phyloP scores from a whole-genome alignment of 257 asterid genomes.

The Rubia yunnanensis region DNA sequence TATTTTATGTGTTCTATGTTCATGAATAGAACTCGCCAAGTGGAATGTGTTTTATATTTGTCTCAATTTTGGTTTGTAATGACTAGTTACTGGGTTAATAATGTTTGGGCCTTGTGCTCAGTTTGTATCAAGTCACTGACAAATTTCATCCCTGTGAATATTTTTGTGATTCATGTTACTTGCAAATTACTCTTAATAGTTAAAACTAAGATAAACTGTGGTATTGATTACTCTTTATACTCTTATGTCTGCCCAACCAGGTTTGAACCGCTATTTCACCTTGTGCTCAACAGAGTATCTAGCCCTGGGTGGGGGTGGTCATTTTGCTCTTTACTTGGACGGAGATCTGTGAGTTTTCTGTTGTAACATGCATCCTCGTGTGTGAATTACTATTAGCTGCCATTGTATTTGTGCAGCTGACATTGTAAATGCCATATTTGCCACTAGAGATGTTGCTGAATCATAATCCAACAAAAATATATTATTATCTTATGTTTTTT shows the following conservation, averaged over 20 bases:
- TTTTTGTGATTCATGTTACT: background rate
- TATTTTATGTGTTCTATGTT: too few relatives aligned
- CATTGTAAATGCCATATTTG: background rate
- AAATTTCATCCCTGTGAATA: background rate
- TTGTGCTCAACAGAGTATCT: conserved; percentile 65
- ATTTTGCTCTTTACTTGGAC: conserved; percentile 88
- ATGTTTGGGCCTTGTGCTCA: background rate
- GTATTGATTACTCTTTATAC: background rate
- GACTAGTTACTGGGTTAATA: background rate
- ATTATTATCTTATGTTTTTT: background rate
- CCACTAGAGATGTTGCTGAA: background rate
- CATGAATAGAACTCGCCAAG: background rate
- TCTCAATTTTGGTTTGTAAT: background rate
- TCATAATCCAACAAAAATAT: background rate
- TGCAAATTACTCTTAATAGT: background rate
- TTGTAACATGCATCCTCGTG: conserved; percentile 1
- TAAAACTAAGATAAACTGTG: background rate
- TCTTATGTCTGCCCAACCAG: conserved; percentile 27
- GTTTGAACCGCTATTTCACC: conserved; percentile 73
- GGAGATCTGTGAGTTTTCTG: conserved; percentile 65
- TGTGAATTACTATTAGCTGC: background rate
- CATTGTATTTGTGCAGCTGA: background rate
- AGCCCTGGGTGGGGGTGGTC: conserved; percentile 94
- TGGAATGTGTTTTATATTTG: background rate
- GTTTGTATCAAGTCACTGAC: background rate